phyloP scores from a whole-genome alignment of 2,329 filamentous ascomycete genomes.

The Didymella lethalis region DNA sequence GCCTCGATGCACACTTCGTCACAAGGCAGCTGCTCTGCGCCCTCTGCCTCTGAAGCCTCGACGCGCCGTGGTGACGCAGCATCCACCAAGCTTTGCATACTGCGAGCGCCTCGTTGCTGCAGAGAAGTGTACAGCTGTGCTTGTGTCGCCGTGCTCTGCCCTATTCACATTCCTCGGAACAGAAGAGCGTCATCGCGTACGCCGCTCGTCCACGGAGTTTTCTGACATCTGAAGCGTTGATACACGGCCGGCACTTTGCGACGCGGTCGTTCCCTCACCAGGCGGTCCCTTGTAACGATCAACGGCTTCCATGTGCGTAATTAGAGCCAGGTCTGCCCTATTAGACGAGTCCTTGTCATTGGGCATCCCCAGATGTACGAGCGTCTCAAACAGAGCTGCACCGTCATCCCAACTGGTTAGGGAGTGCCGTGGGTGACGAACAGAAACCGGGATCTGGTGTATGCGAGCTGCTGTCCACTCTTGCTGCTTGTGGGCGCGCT shows the following conservation, averaged over 20 bases:
- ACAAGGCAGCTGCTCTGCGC: slow-evolving; percentile 10
- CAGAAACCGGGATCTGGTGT: slow-evolving; percentile 34
- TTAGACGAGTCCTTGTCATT: slow-evolving; percentile 9
- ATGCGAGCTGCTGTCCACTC: slow-evolving; percentile 18
- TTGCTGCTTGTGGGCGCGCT: slow-evolving; percentile 19
- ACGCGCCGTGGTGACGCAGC: slow-evolving; percentile 17
- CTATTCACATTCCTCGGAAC: slow-evolving; percentile 17
- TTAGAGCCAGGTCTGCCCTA: slow-evolving; percentile 13
- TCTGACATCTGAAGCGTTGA: slow-evolving; percentile 10
- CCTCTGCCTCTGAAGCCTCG: slow-evolving; percentile 1
- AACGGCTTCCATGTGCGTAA: slow-evolving; percentile 20
- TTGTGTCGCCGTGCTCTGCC: slow-evolving; percentile 19
- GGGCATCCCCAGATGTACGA: slow-evolving; percentile 22
- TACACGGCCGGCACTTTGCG: slow-evolving; percentile 9
- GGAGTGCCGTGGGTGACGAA: slow-evolving; percentile 14
- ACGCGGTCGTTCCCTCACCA: slow-evolving; percentile 13
- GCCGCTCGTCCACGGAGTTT: slow-evolving; percentile 9
- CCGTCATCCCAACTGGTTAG: slow-evolving; percentile 15
- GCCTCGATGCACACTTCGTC: slow-evolving; percentile 8
- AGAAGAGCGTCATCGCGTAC: slow-evolving; percentile 8
- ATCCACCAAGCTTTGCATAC: slow-evolving; percentile 3
- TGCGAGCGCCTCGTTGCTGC: slow-evolving; percentile 9
- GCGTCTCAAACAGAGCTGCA: slow-evolving; percentile 18
- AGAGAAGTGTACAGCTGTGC: slow-evolving; percentile 2
- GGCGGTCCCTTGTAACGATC: slow-evolving; percentile 18